Base-by-base conservation (phyloP, 2,329 filamentous ascomycete genomes). In the Xylaria hypoxylon region DNA sequence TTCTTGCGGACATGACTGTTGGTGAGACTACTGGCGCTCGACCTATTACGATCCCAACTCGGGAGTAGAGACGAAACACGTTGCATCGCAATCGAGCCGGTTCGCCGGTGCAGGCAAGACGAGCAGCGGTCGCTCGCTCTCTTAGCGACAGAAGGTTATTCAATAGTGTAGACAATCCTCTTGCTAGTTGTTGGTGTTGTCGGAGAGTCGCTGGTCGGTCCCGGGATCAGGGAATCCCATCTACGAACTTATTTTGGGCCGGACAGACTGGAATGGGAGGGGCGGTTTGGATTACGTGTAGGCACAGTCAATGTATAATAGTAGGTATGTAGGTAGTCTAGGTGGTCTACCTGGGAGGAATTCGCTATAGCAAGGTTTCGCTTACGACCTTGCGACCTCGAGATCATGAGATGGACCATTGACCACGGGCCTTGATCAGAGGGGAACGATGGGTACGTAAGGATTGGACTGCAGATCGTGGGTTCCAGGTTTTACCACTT, bases 1-100 rank as follows among this genome's bases (percentile, higher is more conserved):
- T 67, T 75, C 59, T 75, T 77, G 66, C 73, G 72, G 62, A 69
- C 69, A 51, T 70, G 73, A 65, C 72, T 76, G 73, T 70, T 75
- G 59, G 78, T 80, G 55, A 76, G 78, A 72, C 80, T 81, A 75
- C 78, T 82, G 68, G 67, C 70, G 62, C 74, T 76, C 62, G 72
- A 70, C 59, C 72, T 68, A 52, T 67, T 74, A 64, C 75, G 75
- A 71, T 78, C 74, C 77, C 77, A 78, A 48, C 65, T 71, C 28
- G 81, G 80, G 75, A 83, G 80, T 68, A 84, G 76, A 58, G 80
- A 77, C 67, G 82, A 82, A 71, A 84, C 80, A 68, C 82, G 81
- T 78, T 83, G 81, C 82, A 84, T 83, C 72, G 72, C 75, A 71
- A 71, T 53, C 24, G 40, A 64, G 60, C 62, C 42, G 44, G 44